Evolutionary conservation across 2,329 filamentous ascomycete species (phyloP).

Genomic region (Berkeleyomyces rouxiae): DNA sequence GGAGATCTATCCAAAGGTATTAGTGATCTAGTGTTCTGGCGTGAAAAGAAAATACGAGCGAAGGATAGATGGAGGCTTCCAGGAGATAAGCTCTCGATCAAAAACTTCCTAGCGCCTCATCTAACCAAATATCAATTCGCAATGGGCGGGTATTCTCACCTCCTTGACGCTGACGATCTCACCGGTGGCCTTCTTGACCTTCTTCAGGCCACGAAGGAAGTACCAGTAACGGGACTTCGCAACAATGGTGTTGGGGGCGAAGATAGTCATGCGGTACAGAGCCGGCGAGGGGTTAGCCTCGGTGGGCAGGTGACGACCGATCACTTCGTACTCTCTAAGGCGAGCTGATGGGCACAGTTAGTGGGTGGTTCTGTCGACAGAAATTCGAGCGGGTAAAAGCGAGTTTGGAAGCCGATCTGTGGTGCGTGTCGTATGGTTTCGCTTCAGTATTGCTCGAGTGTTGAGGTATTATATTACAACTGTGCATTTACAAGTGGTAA

Average conservation of each 20-base stretch:
- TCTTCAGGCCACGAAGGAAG: slow-evolving; percentile 96
- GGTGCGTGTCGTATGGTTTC: neutral
- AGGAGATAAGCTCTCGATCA: neutral
- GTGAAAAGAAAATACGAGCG: neutral
- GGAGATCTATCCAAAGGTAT: slow-evolving; percentile 47
- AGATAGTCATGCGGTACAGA: slow-evolving; percentile 99
- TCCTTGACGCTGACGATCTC: slow-evolving; percentile 96
- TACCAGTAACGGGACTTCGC: slow-evolving; percentile 99
- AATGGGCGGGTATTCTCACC: slow-evolving; percentile 37
- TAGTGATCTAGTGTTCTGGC: neutral
- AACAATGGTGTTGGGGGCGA: slow-evolving; percentile 92
- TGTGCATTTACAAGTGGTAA: too few species aligned
- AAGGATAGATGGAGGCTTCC: neutral
- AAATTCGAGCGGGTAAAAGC: slow-evolving; percentile 6
- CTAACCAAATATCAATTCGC: neutral
- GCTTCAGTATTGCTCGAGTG: neutral
- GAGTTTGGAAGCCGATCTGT: slow-evolving; percentile 1
- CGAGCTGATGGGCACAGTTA: slow-evolving; percentile 48
- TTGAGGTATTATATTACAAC: too few species aligned
- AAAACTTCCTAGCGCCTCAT: neutral
- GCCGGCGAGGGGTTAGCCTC: slow-evolving; percentile 94
- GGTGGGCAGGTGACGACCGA: slow-evolving; percentile 96
- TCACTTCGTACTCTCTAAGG: slow-evolving; percentile 99
- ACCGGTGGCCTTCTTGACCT: slow-evolving; percentile 99
- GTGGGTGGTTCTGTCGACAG: slow-evolving; percentile 19